phyloP scores from a whole-genome alignment of 805 yeast species.

The Tetrapisispora arboricola region DNA sequence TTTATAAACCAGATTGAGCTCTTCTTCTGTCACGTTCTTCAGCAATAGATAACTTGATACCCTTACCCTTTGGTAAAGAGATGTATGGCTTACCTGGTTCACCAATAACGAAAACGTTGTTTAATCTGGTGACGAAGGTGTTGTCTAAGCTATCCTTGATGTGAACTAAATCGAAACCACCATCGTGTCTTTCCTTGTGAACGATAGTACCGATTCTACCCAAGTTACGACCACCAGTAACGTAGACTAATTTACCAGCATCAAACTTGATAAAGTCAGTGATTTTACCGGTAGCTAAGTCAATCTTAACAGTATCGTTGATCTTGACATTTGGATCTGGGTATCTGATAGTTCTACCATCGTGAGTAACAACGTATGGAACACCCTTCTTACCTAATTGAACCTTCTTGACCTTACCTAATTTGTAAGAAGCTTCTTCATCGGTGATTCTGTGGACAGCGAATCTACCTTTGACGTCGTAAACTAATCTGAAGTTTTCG shows the following conservation, averaged over 20 bases:
- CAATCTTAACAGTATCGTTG: conserved; percentile 96
- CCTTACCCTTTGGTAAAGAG: conserved; percentile 97
- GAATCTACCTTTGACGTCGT: conserved; percentile 98
- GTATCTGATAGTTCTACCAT: conserved; percentile 99
- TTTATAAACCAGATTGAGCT: too few species aligned
- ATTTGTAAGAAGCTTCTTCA: conserved; percentile 97
- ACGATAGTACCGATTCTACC: conserved; percentile 94
- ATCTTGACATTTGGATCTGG: conserved; percentile 96
- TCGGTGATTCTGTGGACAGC: conserved; percentile 99
- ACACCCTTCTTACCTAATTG: conserved; percentile 97
- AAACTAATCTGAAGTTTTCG: conserved; percentile 98
- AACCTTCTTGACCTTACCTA: conserved; percentile 96
- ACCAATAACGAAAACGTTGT: conserved; percentile 90
- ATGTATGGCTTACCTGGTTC: conserved; percentile 91
- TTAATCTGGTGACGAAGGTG: conserved; percentile 89
- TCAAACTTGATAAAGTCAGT: conserved; percentile 83
- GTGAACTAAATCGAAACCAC: conserved; percentile 97
- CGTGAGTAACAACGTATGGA: conserved; percentile 98
- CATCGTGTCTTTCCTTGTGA: conserved; percentile 96
- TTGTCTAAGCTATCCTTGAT: conserved; percentile 90
- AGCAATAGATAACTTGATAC: conserved; percentile 89
- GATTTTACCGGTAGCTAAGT: conserved; percentile 92
- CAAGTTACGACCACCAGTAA: conserved; percentile 97
- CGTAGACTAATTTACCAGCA: conserved; percentile 84
- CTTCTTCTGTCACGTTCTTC: conserved; percentile 99